Base-by-base conservation (phyloP, 192 early-diverging fungal species). In the Backusella luteola region DNA sequence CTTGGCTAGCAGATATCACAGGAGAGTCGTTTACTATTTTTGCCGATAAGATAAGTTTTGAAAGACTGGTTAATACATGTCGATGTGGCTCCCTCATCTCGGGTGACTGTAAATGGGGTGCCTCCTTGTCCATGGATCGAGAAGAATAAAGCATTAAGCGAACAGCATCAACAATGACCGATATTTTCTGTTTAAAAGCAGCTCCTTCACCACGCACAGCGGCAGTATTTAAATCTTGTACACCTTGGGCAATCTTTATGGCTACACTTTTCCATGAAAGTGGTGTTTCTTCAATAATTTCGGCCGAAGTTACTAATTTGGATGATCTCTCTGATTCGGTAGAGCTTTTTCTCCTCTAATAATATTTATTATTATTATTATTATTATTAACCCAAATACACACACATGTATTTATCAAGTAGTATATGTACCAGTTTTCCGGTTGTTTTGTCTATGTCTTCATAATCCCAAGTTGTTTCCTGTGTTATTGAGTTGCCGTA, bases 101-200 rank as follows among this genome's bases (percentile, higher is more conserved):
- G 6, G 83, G 85, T 38, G 86, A 86, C 71, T 90, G 89, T 77
- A 93, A 90, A n/a, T 89, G 86, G 12, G 88, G 84, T 0, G 92
- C 89, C 26, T 96, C 93, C 67, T 90, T 91, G 21, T 90, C 90
- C 2, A 92, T 85, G 0, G 91, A 87, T 35, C 92, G 91, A 9
- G 93, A 95, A 15, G 93, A 89, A 73, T 91, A 93, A 29, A 99
- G 85, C 92, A 99, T 94, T 19, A 93, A 87, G 23, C 96, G 88
- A 71, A 99, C 92, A 46, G 93, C 88, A 35, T 92, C 88, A 14
- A 98, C 91, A 4, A 97, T 84, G 36, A 85, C 74, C 5, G 73
- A 32, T 6, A 68, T 69, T 19, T 46, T 74, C 35, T 53, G 73
- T 34, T 44, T 32, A 19, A 79, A 66, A 63, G 56, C 26, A n/a